Base-by-base conservation (phyloP, 768 basidiomycete genomes). In the Macrocybe gigantea region DNA sequence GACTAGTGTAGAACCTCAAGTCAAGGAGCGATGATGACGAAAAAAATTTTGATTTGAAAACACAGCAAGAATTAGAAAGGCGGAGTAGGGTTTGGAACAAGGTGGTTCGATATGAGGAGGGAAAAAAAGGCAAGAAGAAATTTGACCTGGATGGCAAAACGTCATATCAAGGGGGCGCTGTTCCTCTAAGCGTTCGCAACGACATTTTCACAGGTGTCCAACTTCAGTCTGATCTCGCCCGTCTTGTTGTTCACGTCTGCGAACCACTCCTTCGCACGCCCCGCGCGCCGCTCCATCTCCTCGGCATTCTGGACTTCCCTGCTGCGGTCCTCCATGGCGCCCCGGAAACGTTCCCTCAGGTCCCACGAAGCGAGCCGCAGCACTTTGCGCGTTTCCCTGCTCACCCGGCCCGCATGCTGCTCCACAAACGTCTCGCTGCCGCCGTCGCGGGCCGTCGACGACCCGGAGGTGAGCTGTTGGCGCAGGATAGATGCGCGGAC, bases 311-410 rank as follows among this genome's bases (percentile, higher is more conserved):
- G 75, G 11, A 95, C 92, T 60, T 94, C 91, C 59, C 77, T 78
- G 34, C 73, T 77, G 38, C 82, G 71, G 61, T 87, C 83, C 56
- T 98, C 93, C 73, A 93, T 78, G 12, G 89, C 86, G 3, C 68
- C 71, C 48, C 80, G 75, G 73, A 93, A 95, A 38, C 85, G 77
- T 66, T 90, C 88, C 56, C 78, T 78, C 51, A 94, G 60, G 64
- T 97, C 94, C 91, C 91, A 97, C 14, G 87, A 83, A 13, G 89
- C 94, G 31, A 93, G 64, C 41, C 94, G 75, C 50, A 99, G 69
- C 40, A 99, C 95, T 71, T 97, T 97, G 57, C 95, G 78, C 15
- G 92, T 89, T 75, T 98, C 95, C 34, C 82, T 73, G 45, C 81
- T 71, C 36, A 97, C 76, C 14, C 95, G 74, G 38, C 70, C 74